Conservation (phyloP, 1,284 basidiomycete genomes). For the Rhodotorula sp. region DNA sequence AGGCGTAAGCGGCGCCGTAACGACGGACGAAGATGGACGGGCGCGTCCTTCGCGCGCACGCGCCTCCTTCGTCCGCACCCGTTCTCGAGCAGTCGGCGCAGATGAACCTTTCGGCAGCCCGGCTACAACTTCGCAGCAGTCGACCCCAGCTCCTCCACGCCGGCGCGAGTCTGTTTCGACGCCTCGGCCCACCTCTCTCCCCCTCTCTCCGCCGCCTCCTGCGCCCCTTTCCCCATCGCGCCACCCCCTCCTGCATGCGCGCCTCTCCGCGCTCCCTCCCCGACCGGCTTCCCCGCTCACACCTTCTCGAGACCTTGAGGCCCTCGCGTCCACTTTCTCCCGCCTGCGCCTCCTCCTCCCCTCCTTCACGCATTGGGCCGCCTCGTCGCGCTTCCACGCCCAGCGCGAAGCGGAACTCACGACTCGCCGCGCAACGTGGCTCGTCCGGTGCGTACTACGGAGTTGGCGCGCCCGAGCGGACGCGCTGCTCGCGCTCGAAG, state of each 20-base stretch:
- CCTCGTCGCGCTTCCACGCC: neutral
- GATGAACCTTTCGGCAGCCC: neutral
- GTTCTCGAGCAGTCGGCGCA: neutral
- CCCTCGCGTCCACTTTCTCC: neutral
- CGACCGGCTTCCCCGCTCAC: neutral
- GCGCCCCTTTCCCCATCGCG: neutral
- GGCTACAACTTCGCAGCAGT: neutral
- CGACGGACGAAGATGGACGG: neutral
- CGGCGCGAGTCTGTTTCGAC: neutral
- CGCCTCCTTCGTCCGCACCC: neutral
- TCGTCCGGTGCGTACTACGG: conserved; percentile 3
- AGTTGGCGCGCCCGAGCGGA: no score
- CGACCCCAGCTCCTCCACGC: neutral
- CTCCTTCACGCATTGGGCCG: conserved; percentile 4
- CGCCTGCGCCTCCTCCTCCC: neutral
- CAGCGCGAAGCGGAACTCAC: neutral
- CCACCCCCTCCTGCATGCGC: conserved; percentile 14
- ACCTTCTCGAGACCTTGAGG: conserved; percentile 7
- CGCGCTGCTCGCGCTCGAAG: no score
- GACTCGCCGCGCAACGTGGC: neutral
- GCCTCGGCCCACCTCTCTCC: neutral
- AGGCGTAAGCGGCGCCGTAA: neutral
- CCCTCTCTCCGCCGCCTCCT: neutral
- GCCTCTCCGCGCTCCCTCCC: conserved; percentile 15
- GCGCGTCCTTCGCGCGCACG: neutral